A percentile compares a stretch with the other conserved stretches of the same genome.
phyloP scores from a whole-genome alignment of 2,329 filamentous ascomycete species.

The Ascochyta rabiei region DNA sequence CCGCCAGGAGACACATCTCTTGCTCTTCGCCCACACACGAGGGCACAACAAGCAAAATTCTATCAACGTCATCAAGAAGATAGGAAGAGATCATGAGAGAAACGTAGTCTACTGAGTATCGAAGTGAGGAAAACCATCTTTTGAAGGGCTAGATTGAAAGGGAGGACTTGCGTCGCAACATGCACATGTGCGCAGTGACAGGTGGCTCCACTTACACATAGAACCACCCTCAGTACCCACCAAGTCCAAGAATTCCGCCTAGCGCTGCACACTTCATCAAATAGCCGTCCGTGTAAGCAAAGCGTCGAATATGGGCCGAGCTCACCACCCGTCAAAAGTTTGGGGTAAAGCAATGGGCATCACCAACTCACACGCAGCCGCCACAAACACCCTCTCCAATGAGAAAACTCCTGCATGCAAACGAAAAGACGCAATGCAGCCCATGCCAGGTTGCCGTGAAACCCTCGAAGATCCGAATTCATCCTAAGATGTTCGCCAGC shows the following conservation, averaged over 20 bases:
- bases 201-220: background rate
- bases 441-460: conserved; percentile 32
- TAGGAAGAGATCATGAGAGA: conserved; percentile 33
- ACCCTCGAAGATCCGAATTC: conserved; percentile 28
- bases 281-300: conserved; percentile 7
- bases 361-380: conserved; percentile 28
- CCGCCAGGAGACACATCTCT: background rate
- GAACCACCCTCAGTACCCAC: conserved; percentile 27
- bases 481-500: conserved; percentile 37
- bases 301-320: conserved; percentile 7
- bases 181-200: conserved; percentile 1
- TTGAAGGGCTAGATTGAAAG: conserved; percentile 31
- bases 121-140: conserved; percentile 28
- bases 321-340: conserved; percentile 5
- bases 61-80: conserved; percentile 3
- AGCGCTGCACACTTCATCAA: conserved; percentile 6
- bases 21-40: background rate
- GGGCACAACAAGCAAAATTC: background rate
- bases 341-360: conserved; percentile 12
- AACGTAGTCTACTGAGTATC: conserved; percentile 17
- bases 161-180: conserved; percentile 16
- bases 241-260: conserved; percentile 24
- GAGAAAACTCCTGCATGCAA: conserved; percentile 47
- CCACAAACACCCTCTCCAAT: conserved; percentile 35
- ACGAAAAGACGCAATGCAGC: conserved; percentile 35